A percentile compares a stretch with the other conserved stretches of the same genome.
Conservation (phyloP, 163 green algal genomes). For the Prototheca wickerhamii region DNA sequence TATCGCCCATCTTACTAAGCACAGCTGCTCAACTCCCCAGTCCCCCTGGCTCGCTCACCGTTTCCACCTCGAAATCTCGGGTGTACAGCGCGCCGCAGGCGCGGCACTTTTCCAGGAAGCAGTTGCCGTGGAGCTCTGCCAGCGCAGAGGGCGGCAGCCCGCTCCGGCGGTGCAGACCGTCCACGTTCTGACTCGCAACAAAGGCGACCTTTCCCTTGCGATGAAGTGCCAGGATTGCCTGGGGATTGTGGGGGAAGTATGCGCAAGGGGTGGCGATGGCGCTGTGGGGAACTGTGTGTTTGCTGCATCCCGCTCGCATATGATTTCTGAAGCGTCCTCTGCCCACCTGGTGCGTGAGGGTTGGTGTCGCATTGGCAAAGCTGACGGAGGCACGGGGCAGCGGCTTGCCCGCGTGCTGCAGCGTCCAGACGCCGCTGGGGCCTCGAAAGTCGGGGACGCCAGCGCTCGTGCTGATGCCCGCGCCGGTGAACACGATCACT, state of each 20-base stretch:
- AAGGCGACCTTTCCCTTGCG: conserved; percentile 49
- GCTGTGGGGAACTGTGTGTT: neutral
- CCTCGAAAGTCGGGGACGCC: conserved; percentile 49
- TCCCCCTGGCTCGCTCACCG: conserved; percentile 33
- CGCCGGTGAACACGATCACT: conserved; percentile 78
- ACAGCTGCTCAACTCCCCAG: neutral
- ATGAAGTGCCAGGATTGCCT: conserved; percentile 41
- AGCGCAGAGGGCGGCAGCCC: conserved; percentile 62
- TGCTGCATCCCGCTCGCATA: neutral
- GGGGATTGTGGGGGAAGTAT: neutral
- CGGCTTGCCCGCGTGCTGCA: conserved; percentile 47
- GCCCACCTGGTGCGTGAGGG: conserved; percentile 74
- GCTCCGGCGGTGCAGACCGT: conserved; percentile 82
- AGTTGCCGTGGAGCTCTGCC: conserved; percentile 94
- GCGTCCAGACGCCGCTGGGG: conserved; percentile 86
- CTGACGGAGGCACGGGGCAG: conserved; percentile 44
- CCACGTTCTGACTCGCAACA: conserved; percentile 90
- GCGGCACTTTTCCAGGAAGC: conserved; percentile 75
- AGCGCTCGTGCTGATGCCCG: conserved; percentile 60
- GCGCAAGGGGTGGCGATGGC: neutral
- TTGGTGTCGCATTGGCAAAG: conserved; percentile 72
- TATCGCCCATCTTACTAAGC: neutral
- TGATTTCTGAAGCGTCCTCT: neutral
- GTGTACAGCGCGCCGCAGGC: conserved; percentile 62
- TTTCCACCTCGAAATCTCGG: conserved; percentile 89